phyloP scores from a whole-genome alignment of 306 rosid genomes.

The Canavalia ensiformis region DNA sequence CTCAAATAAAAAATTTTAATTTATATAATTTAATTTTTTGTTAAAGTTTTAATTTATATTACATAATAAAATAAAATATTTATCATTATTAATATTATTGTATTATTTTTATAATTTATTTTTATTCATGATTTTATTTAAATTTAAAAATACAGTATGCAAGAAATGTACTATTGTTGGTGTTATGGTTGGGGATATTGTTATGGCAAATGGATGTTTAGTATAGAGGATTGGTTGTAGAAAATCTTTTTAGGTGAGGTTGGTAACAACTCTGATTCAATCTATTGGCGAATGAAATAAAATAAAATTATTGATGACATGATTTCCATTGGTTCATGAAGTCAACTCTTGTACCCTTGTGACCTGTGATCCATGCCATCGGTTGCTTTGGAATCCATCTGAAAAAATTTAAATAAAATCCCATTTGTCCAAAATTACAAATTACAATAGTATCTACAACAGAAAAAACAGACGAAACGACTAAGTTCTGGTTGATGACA shows the following conservation, averaged over 20 bases:
- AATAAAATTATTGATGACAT: slow-evolving; percentile 32
- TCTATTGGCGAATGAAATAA: slow-evolving; percentile 18
- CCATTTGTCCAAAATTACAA: slow-evolving; percentile 19
- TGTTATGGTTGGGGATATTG: background rate
- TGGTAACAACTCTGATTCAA: slow-evolving; percentile 20
- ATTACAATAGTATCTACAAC: background rate
- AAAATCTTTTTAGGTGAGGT: slow-evolving; percentile 20
- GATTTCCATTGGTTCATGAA: slow-evolving; percentile 10
- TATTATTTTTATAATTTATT: no score
- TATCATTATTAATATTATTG: no score
- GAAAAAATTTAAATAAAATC: background rate
- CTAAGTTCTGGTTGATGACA: slow-evolving; percentile 1
- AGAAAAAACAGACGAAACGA: background rate
- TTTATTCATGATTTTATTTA: no score
- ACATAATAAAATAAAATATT: no score
- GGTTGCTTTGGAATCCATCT: slow-evolving; percentile 13
- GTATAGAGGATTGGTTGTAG: background rate
- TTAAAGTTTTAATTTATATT: no score
- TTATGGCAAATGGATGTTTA: background rate
- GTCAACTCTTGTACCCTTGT: slow-evolving; percentile 38
- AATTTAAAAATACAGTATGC: no score
- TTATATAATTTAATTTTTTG: no score
- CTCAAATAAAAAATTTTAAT: no score
- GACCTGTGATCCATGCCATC: slow-evolving; percentile 28
- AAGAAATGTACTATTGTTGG: no score